Conservation (phyloP, 345 rosid genomes). For the Gossypium stocksii region DNA sequence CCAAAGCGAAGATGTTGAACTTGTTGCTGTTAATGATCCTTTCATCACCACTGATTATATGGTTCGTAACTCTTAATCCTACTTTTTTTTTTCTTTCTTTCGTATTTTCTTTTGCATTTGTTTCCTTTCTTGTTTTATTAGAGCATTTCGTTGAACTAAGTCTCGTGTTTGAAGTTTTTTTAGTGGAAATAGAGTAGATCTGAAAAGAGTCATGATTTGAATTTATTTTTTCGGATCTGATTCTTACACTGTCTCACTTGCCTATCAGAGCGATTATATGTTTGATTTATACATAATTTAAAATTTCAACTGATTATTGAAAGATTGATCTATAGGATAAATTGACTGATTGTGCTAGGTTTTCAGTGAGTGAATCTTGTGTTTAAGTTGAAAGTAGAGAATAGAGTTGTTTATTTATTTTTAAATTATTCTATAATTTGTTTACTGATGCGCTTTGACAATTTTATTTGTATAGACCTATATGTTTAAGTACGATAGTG, state of each 20-base stretch:
- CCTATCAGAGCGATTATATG: neutral
- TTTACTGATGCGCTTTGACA: neutral
- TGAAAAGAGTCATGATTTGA: neutral
- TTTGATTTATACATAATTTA: neutral
- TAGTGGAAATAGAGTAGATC: neutral
- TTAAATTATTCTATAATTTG: neutral
- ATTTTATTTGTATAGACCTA: conserved; percentile 31
- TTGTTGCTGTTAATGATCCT: conserved; percentile 72
- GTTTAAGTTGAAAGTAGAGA: neutral
- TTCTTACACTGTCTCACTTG: neutral
- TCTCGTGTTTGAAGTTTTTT: neutral
- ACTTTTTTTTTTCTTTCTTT: neutral
- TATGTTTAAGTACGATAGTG: conserved; percentile 66
- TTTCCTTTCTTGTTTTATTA: neutral
- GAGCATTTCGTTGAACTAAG: neutral
- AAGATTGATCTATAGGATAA: neutral
- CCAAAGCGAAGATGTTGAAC: conserved; percentile 66
- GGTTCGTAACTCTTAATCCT: conserved; percentile 26
- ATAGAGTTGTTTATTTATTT: neutral
- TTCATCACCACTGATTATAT: conserved; percentile 69
- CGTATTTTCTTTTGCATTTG: neutral
- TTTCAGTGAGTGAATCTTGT: neutral
- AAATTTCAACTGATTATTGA: neutral
- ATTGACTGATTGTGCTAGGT: neutral
- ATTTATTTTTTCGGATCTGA: neutral